phyloP scores from a whole-genome alignment of 257 asterid species.

The Striga asiatica region DNA sequence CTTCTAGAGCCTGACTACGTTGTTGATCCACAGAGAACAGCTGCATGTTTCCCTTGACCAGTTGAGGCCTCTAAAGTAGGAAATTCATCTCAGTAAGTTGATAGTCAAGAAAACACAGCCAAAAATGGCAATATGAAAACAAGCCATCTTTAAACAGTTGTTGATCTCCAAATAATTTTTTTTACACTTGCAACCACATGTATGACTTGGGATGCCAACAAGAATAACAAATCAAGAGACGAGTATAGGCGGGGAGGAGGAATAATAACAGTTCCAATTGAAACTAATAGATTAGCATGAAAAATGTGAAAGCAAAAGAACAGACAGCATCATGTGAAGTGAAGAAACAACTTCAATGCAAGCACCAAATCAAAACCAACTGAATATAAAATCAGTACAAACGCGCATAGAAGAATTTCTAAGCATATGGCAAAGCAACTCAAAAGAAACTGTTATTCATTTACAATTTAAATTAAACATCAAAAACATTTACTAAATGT shows the following conservation, averaged over 20 bases:
- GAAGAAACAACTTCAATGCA: neutral
- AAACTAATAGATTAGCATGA: neutral
- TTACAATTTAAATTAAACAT: neutral
- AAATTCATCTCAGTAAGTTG: slow-evolving; percentile 9
- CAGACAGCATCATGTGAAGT: neutral
- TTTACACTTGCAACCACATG: neutral
- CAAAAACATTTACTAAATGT: neutral
- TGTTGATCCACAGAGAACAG: slow-evolving; percentile 97
- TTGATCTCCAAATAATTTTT: neutral
- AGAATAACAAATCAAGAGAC: neutral
- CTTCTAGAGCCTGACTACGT: slow-evolving; percentile 98
- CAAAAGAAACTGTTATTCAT: no score
- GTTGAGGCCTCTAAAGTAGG: slow-evolving; percentile 64
- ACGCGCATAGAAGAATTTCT: no score
- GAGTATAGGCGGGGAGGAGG: neutral
- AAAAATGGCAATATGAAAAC: neutral
- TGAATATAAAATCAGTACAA: neutral
- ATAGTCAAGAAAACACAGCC: neutral
- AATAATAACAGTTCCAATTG: neutral
- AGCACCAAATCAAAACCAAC: neutral
- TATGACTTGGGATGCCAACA: neutral
- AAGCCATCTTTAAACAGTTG: neutral
- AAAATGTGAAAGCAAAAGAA: neutral
- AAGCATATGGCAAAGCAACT: no score
- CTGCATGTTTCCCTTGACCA: slow-evolving; percentile 98